Conservation (phyloP, 345 rosid genomes). For the Eutrema japonicum region DNA sequence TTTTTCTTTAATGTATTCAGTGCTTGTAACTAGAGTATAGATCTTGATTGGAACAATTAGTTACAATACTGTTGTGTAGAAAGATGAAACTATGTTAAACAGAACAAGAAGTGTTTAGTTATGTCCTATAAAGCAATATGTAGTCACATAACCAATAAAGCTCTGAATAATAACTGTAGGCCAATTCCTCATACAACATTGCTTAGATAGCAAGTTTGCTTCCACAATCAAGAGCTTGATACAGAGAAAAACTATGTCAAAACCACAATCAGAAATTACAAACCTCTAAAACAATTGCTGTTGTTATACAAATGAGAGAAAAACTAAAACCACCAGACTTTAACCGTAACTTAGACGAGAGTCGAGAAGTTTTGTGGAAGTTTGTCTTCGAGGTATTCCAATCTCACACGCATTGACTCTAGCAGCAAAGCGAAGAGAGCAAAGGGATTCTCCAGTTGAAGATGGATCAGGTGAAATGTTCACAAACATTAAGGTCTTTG, state of each 20-base stretch:
- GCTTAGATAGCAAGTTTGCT: constrained; percentile 37
- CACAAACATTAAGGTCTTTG: constrained; percentile 87
- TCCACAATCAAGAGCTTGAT: constrained; percentile 21
- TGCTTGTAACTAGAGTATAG: neutral
- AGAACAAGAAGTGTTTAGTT: constrained; percentile 20
- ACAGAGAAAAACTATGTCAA: constrained; percentile 28
- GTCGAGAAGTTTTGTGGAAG: constrained; percentile 48
- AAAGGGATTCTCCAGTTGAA: constrained; percentile 75
- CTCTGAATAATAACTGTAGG: neutral
- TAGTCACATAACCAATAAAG: neutral
- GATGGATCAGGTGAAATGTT: constrained; percentile 80
- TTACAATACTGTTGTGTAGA: neutral
- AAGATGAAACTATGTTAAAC: constrained; percentile 8
- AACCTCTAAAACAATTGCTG: constrained; percentile 23
- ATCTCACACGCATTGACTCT: constrained; percentile 90
- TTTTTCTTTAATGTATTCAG: neutral
- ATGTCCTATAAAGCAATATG: neutral
- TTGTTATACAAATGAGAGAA: constrained; percentile 24
- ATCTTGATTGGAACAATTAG: constrained; percentile 6
- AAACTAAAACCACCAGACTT: neutral
- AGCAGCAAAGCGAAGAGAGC: constrained; percentile 86
- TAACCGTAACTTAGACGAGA: constrained; percentile 55
- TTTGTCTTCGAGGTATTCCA: constrained; percentile 78
- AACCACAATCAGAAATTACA: constrained; percentile 34
- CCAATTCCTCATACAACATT: constrained; percentile 25